A percentile compares a stretch with the other conserved stretches of the same genome.
These are phyloP conservation scores for Zymoseptoria brevis DNA, from an alignment of 2,329 filamentous ascomycete species.

Conservation along the genomic window DNA sequence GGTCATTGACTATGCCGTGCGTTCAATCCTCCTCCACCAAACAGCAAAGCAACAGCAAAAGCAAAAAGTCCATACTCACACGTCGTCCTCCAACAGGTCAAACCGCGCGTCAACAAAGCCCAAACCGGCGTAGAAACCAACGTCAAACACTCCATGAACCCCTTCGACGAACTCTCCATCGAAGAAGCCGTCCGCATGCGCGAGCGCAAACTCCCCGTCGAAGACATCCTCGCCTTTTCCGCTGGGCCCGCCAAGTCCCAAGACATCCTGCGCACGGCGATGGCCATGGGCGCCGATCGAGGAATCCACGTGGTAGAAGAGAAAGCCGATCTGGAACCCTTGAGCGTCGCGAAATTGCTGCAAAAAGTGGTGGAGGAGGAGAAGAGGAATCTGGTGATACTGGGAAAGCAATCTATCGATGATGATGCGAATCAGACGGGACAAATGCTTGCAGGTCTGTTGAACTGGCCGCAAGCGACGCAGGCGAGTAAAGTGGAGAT, in stretches of 20 bases:
- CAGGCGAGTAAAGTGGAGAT: conserved; percentile 82
- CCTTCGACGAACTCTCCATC: conserved; percentile 96
- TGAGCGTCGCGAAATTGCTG: conserved; percentile 86
- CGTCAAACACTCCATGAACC: conserved; percentile 98
- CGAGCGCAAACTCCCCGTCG: conserved; percentile 62
- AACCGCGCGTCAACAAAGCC: conserved; percentile 61
- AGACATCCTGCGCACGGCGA: conserved; percentile 86
- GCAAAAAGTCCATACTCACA: conserved; percentile 1
- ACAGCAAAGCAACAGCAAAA: background rate
- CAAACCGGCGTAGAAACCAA: conserved; percentile 84
- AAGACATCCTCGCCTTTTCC: conserved; percentile 83
- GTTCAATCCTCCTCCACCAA: conserved; percentile 9
- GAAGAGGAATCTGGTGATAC: conserved; percentile 80
- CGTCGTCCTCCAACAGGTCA: conserved; percentile 43
- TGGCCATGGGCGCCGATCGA: conserved; percentile 98
- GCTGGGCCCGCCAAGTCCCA: conserved; percentile 80
- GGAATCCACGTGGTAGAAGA: conserved; percentile 64
- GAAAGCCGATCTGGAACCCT: conserved; percentile 77
- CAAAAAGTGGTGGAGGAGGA: conserved; percentile 71
- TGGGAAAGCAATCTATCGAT: conserved; percentile 98
- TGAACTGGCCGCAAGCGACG: conserved; percentile 91
- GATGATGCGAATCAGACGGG: conserved; percentile 93
- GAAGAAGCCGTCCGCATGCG: conserved; percentile 94
- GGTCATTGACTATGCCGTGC: conserved; percentile 52
- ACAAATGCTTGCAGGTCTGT: conserved; percentile 89